Evolutionary conservation across 2,329 filamentous ascomycete species (phyloP), one percentile per base, ranked within the genome.

Genomic region (Aspergillus japonicus): DNA sequence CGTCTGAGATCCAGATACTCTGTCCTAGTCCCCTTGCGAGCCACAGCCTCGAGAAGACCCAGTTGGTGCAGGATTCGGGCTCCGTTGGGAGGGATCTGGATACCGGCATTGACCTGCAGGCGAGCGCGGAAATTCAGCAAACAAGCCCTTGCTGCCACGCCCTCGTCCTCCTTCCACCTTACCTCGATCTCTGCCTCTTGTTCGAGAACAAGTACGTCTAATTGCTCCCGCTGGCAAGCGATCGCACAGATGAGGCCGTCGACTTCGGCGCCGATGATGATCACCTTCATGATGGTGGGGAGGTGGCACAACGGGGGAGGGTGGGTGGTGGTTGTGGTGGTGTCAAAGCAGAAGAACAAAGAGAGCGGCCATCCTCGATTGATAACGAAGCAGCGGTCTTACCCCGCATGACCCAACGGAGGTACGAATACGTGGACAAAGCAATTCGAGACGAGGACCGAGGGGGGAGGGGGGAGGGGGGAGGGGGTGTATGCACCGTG

Each of bases 31-130:
- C 33, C 55, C 4, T 52, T 44, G 23, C 51, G 23, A 5, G 47
- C 16, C 2, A 52, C 49, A 3, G 21, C 47, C 11, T 50, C n/a
- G n/a, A 57, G 48, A 19, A 57, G 23, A 11, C 19, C 55, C 23
- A 57, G 24, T 7, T 35, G 47, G 24, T 29, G 48, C 21, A 57
- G 48, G 16, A 57, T 26, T 10, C 26, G n/a, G 1, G 55, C 51
- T 19, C 55, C 55, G 35, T 57, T 57, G 5, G 55, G 55, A 4
- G 55, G 48, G 10, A 57, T 57, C 14, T 57, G 55, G n/a, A 57
- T 16, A 24, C 55, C 55, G 12, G 49, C 26, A 26, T 16, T 11
- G 24, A 35, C 31, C 54, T 57, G 33, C 33, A 14, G 14, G 33
- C 10, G 14, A 35, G 12, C 5, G 33, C 33, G 14, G 14, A 14